Percentiles rank a stretch among this genome's conserved stretches.
Conservation (phyloP, 1,139 yeast genomes). For the Protomyces pachydermus region DNA sequence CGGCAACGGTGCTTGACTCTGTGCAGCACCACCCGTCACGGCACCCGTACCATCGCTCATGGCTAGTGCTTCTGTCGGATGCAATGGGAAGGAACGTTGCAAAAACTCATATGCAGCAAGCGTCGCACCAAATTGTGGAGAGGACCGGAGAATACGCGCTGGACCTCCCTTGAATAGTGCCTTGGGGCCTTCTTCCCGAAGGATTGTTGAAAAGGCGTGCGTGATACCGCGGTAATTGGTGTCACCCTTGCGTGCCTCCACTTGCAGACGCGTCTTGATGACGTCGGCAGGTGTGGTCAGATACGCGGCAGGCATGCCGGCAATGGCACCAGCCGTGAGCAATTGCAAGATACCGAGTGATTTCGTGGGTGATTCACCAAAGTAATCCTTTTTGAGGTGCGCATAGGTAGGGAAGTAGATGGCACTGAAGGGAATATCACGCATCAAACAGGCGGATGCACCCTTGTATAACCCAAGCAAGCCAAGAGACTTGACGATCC, state of each 20-base stretch:
- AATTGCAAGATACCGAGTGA: slow-evolving; percentile 75
- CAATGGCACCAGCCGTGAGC: slow-evolving; percentile 82
- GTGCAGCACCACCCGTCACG: slow-evolving; percentile 39
- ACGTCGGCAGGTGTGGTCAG: slow-evolving; percentile 82
- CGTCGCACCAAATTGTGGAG: slow-evolving; percentile 97
- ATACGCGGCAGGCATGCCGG: slow-evolving; percentile 93
- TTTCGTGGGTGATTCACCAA: slow-evolving; percentile 72
- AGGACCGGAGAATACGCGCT: slow-evolving; percentile 89
- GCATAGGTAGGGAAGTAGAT: slow-evolving; percentile 97
- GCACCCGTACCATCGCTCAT: slow-evolving; percentile 37
- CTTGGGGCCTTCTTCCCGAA: slow-evolving; percentile 68
- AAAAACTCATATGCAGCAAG: slow-evolving; percentile 91
- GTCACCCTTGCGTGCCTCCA: slow-evolving; percentile 74
- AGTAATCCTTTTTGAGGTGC: slow-evolving; percentile 74
- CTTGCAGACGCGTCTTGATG: slow-evolving; percentile 88
- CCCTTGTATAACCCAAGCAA: slow-evolving; percentile 85
- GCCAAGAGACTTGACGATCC: slow-evolving; percentile 75
- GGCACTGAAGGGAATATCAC: slow-evolving; percentile 96
- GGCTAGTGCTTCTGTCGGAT: slow-evolving; percentile 40
- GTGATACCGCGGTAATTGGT: slow-evolving; percentile 67
- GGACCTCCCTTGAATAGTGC: slow-evolving; percentile 96
- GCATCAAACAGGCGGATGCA: slow-evolving; percentile 79
- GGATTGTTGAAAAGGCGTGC: slow-evolving; percentile 70
- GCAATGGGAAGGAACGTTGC: slow-evolving; percentile 56
- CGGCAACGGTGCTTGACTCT: slow-evolving; percentile 38